Base-by-base conservation (phyloP, 225 moss, liverwort and hornwort species). In the Bryoerythrophyllum caledonicum region DNA sequence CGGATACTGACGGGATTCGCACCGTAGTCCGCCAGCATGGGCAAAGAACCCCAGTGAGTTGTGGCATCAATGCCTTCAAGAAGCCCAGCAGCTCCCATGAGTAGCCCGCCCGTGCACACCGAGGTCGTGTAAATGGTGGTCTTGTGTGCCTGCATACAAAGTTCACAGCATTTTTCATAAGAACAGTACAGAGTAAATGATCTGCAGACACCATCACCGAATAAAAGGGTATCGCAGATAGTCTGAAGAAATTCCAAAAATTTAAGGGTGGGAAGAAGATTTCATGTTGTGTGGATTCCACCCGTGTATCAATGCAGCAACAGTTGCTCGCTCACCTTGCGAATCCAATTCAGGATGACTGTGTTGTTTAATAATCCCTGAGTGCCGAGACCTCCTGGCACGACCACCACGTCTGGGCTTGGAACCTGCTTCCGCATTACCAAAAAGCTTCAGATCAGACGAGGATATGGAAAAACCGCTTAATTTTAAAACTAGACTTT, bases 31-130 rank as follows among this genome's bases (percentile, higher is more conserved):
- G 74, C 51, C 34, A 93, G 81, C 0, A 20, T 1, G 17, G 61
- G 63, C 48, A 52, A 9, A 28, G 27, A 20, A 8, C 4, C 13
- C 89, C 89, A 91, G 78, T 91, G 89, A 16, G 82, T 87, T 38
- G 84, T 86, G 21, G 89, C 86, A 16, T 78, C 76, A 32, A 87
- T 37, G 25, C 85, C 89, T 51, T 82, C 34, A 62, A 93, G 58
- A 46, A 93, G 63, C 26, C 87, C 87, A 12, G 93, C 84, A 8
- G 83, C 91, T 26, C 83, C 93, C 71, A 93, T 82, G 10, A 91
- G 60, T 23, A 85, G 12, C 4, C 69, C 71, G 3, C 87, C 87
- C 17, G 84, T 81, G 82, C 87, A 87, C 14, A 91, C 93, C 30
- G 91, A 89, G 20, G 91, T 89, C 8, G 89, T 93, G 59, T 82